These are phyloP conservation scores for Fusarium marasasianum DNA, from an alignment of 2,329 filamentous ascomycete genomes.

Conservation along the genomic window DNA sequence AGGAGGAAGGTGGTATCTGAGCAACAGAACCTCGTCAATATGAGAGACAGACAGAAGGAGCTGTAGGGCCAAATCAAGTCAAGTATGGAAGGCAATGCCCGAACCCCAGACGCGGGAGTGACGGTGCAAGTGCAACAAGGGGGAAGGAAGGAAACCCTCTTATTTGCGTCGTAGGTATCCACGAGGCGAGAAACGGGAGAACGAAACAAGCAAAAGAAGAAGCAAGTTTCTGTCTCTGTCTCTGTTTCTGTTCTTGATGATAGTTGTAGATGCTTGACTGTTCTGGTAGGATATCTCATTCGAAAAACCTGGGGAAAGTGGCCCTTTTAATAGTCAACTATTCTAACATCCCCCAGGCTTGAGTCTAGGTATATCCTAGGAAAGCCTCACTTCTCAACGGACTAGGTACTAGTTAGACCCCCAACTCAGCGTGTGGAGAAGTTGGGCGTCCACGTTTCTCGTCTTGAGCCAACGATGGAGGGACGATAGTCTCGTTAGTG, in stretches of 20 bases:
- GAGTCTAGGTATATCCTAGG: not conserved
- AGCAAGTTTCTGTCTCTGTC: not conserved
- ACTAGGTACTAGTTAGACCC: not conserved
- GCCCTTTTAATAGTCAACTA: constrained; percentile 33
- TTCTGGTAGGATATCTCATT: not conserved
- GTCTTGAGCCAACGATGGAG: not conserved
- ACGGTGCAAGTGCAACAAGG: constrained; percentile 32
- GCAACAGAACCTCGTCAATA: constrained; percentile 25
- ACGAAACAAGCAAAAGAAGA: not conserved
- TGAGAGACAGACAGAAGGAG: constrained; percentile 30
- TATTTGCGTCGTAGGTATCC: constrained; percentile 28
- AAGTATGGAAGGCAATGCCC: not conserved
- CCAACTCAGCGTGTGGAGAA: constrained; percentile 15
- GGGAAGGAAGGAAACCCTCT: not conserved
- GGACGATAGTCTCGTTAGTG: not conserved
- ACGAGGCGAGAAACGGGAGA: constrained; percentile 27
- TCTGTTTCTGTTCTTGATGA: not conserved
- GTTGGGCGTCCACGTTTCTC: constrained; percentile 4
- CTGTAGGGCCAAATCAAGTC: not conserved
- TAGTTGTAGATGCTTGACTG: not conserved
- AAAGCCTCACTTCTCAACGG: constrained; percentile 13
- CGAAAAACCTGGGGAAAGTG: not conserved
- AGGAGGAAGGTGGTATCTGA: not conserved
- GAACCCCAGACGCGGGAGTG: constrained; percentile 36
- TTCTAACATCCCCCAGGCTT: not conserved